These are phyloP conservation scores for Gossypium laxum DNA, from an alignment of 441 rosid genomes.

Conservation along the genomic window DNA sequence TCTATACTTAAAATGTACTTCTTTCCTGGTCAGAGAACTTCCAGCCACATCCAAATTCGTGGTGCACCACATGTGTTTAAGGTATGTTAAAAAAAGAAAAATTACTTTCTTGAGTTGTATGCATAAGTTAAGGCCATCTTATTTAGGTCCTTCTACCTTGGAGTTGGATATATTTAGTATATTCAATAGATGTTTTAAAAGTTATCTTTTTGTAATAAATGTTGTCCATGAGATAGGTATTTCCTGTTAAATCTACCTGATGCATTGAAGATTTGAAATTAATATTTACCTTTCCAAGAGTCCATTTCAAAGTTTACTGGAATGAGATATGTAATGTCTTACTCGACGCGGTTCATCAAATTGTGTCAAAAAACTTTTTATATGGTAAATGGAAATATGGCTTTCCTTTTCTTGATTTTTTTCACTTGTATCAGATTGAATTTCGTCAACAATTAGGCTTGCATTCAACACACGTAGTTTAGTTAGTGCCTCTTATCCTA, in stretches of 20 bases:
- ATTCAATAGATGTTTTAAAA: background rate
- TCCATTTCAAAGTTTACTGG: background rate
- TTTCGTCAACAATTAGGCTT: background rate
- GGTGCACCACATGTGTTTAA: constrained; percentile 88
- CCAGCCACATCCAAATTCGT: constrained; percentile 72
- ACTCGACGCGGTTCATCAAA: background rate
- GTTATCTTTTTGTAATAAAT: background rate
- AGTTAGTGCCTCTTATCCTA: background rate
- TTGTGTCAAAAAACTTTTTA: background rate
- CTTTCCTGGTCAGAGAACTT: constrained; percentile 92
- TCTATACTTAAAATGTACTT: constrained; percentile 85
- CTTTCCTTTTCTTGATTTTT: background rate
- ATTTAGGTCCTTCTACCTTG: background rate
- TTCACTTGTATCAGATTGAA: background rate
- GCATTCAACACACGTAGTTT: background rate
- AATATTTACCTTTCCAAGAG: background rate
- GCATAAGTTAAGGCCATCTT: background rate
- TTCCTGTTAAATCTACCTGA: background rate
- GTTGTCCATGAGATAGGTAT: background rate
- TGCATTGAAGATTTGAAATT: background rate
- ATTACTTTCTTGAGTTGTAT: background rate
- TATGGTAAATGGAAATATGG: background rate
- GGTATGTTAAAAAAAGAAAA: constrained; percentile 36
- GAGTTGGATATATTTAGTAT: background rate
- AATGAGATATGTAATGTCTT: background rate